These are phyloP conservation scores for Tylopilus vinaceipallidus DNA, from an alignment of 768 basidiomycete species.

Conservation along the genomic window DNA sequence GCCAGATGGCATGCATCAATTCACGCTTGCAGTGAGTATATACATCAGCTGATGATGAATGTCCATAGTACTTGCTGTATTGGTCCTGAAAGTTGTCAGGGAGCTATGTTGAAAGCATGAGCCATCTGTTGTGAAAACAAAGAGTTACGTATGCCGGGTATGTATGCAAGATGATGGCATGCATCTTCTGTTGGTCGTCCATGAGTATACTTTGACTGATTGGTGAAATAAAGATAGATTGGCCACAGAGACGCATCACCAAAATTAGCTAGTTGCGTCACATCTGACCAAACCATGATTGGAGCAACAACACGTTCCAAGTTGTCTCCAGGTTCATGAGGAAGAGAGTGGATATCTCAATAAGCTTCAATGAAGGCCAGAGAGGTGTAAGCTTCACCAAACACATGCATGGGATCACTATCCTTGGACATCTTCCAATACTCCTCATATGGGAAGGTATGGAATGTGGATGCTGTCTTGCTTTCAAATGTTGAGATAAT, in stretches of 20 bases:
- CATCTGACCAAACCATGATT: slow-evolving; percentile 27
- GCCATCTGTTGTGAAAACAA: background rate
- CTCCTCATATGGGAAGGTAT: too few species aligned
- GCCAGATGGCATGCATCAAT: slow-evolving; percentile 1
- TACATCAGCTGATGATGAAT: background rate
- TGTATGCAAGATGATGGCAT: slow-evolving; percentile 17
- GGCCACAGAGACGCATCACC: slow-evolving; percentile 30
- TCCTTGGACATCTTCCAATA: too few species aligned
- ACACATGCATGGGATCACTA: background rate
- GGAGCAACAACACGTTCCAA: slow-evolving; percentile 8
- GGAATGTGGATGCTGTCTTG: too few species aligned
- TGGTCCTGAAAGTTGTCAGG: slow-evolving; percentile 10
- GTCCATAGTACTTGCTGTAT: background rate
- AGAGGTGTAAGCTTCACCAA: slow-evolving; percentile 1
- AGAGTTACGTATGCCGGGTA: background rate
- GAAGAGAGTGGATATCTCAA: background rate
- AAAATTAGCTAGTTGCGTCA: slow-evolving; percentile 27
- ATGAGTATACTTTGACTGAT: slow-evolving; percentile 16
- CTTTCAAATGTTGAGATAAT: too few species aligned
- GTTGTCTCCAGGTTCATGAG: background rate
- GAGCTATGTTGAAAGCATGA: slow-evolving; percentile 4
- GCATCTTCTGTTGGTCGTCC: slow-evolving; percentile 8
- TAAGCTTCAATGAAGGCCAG: background rate
- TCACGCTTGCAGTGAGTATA: slow-evolving; percentile 3
- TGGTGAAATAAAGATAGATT: slow-evolving; percentile 21